Evolutionary conservation across 1,139 yeast genomes (phyloP).

Genomic region (Spathaspora sp.): DNA sequence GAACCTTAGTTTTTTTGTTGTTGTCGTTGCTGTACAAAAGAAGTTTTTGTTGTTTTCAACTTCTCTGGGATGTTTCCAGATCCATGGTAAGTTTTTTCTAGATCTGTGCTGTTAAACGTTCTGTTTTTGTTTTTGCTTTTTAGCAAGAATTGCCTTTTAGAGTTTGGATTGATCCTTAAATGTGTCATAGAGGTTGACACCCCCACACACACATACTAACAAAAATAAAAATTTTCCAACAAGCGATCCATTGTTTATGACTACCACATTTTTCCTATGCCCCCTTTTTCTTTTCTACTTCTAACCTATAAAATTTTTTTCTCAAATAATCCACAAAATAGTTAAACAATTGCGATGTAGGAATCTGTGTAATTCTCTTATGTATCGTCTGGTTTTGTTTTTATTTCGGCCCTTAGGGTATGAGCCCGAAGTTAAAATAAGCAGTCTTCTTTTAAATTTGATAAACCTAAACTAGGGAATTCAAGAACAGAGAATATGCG

Average conservation of each 20-base stretch:
- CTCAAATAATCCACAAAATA: too few species aligned
- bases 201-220: background rate
- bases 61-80: background rate
- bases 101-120: background rate
- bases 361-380: background rate
- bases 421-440: too few species aligned
- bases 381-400: background rate
- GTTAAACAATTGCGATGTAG: too few species aligned
- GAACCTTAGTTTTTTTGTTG: too few species aligned
- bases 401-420: background rate
- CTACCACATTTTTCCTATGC: constrained; percentile 1
- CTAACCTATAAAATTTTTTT: background rate
- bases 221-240: too few species aligned
- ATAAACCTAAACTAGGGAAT: too few species aligned
- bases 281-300: background rate
- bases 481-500: background rate
- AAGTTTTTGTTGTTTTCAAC: background rate
- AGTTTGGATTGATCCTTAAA: background rate
- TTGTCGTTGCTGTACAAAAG: too few species aligned
- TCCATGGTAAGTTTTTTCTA: background rate
- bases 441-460: too few species aligned
- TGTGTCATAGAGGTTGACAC: background rate
- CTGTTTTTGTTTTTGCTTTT: too few species aligned
- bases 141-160: background rate
- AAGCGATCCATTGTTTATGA: background rate